phyloP scores from a whole-genome alignment of 495 filamentous ascomycete genomes.

The Penicillium daleae region DNA sequence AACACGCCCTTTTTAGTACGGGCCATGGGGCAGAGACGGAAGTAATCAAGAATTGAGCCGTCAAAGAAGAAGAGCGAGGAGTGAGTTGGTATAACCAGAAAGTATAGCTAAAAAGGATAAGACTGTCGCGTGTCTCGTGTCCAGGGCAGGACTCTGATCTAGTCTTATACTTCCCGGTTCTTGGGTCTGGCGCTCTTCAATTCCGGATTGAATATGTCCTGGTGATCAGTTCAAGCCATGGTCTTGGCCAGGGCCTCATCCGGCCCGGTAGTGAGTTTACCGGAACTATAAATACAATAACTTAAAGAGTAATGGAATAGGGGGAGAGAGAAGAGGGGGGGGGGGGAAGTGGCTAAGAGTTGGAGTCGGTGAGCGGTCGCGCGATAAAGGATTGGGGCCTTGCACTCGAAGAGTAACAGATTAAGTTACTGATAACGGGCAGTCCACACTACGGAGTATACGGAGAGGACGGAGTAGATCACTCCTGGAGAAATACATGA shows the following conservation, averaged over 20 bases:
- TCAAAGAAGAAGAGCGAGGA: not conserved
- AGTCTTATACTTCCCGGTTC: not conserved
- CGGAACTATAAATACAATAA: constrained; percentile 4
- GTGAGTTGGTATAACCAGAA: not conserved
- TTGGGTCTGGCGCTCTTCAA: not conserved
- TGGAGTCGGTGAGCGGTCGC: constrained; percentile 9
- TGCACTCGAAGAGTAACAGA: not conserved
- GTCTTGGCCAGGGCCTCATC: constrained; percentile 17
- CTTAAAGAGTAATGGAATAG: not conserved
- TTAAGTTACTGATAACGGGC: not conserved
- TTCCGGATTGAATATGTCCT: constrained; percentile 9
- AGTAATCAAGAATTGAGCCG: not conserved
- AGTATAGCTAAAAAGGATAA: not conserved
- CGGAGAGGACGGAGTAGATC: not conserved
- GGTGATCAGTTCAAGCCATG: constrained; percentile 21
- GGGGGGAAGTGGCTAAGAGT: not conserved
- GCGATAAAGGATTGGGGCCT: constrained; percentile 6
- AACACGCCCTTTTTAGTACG: constrained; percentile 48
- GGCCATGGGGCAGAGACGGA: constrained; percentile 20
- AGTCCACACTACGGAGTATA: no score
- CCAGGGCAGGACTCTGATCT: not conserved
- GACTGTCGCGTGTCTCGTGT: not conserved
- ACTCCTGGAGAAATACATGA: not conserved
- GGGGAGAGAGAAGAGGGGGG: no score
- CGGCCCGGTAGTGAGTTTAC: no score